Percentiles rank a stretch among this genome's conserved stretches.
Evolutionary conservation across 306 rosid species (phyloP).

Genomic region (Prosopis cineraria): DNA sequence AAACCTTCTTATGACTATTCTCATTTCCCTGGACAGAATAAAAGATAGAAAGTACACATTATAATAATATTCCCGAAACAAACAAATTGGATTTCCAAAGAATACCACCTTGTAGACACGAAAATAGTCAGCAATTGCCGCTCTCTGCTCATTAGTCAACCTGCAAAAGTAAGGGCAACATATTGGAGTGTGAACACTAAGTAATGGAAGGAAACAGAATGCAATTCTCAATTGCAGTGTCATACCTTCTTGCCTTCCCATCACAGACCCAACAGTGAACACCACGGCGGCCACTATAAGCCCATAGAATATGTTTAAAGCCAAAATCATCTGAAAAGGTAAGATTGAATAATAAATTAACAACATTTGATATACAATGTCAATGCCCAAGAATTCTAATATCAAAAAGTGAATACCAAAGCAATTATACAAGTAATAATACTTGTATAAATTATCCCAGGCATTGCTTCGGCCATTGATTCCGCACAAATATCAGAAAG

Average conservation of each 20-base stretch:
- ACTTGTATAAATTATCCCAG: conserved; percentile 1
- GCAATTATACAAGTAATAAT: background rate
- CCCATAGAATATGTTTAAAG: conserved; percentile 89
- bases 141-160: conserved; percentile 84
- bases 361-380: background rate
- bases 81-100: conserved; percentile 1
- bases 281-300: conserved; percentile 92
- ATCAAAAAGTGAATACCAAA: background rate
- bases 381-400: conserved; percentile 2
- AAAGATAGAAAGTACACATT: conserved; percentile 16
- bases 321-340: conserved; percentile 81
- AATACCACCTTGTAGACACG: conserved; percentile 76
- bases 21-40: conserved; percentile 77
- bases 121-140: conserved; percentile 83
- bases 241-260: conserved; percentile 83
- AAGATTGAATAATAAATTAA: background rate
- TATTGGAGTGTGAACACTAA: conserved; percentile 9
- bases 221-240: conserved; percentile 12
- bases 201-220: conserved; percentile 14
- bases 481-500: conserved; percentile 7
- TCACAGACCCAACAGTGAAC: conserved; percentile 99
- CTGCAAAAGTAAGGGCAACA: conserved; percentile 44
- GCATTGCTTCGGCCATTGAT: background rate
- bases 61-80: conserved; percentile 19
- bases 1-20: conserved; percentile 81